These are phyloP conservation scores for Chaetomium sp. DNA, from an alignment of 2,329 filamentous ascomycete species.

Conservation along the genomic window DNA sequence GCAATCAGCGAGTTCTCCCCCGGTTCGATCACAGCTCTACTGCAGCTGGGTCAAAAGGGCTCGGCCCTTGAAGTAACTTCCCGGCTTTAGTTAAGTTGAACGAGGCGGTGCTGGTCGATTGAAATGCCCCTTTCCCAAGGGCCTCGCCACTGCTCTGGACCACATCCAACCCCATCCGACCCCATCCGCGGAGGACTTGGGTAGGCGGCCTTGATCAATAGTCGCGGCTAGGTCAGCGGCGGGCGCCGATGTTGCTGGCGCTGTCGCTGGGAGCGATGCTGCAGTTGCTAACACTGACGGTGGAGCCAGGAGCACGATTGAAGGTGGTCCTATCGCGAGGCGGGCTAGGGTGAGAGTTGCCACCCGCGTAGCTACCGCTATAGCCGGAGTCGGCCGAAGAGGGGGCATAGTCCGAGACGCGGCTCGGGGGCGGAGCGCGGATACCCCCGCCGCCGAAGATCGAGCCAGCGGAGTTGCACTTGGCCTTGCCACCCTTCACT, in stretches of 20 bases:
- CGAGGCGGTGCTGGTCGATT: neutral
- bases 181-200: neutral
- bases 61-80: too few species aligned
- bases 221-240: neutral
- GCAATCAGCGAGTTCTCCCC: too few species aligned
- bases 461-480: constrained; percentile 5
- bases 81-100: neutral
- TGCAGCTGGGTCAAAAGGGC: too few species aligned
- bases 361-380: constrained; percentile 4
- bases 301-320: neutral
- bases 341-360: constrained; percentile 7
- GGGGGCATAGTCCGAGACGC: constrained; percentile 13
- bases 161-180: neutral
- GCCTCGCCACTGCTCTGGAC: neutral
- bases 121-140: neutral
- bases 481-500: constrained; percentile 14
- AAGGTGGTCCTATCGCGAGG: constrained; percentile 10
- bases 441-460: constrained; percentile 8
- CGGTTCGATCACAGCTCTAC: too few species aligned
- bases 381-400: constrained; percentile 15
- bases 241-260: constrained; percentile 18
- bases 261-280: constrained; percentile 20
- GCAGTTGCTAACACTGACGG: constrained; percentile 10
- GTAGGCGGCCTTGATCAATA: too few species aligned
- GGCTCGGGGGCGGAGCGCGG: constrained; percentile 18